phyloP scores from a whole-genome alignment of 2,329 filamentous ascomycete genomes.

The Calonectria ilicicola region DNA sequence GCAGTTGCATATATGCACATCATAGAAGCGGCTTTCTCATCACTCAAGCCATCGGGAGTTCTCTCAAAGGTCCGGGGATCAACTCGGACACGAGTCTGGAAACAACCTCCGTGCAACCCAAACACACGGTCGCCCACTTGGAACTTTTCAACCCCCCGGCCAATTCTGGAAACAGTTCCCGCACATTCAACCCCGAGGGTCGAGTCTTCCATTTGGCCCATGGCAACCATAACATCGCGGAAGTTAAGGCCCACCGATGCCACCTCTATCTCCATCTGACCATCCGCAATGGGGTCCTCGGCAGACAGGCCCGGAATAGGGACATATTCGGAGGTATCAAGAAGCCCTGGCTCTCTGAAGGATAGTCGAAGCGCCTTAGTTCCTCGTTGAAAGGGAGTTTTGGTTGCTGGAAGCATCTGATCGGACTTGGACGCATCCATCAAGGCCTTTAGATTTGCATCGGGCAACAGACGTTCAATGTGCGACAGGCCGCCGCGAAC shows the following conservation, averaged over 20 bases:
- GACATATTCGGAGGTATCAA: not conserved
- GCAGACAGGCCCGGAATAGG: not conserved
- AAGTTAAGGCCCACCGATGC: conserved; percentile 20
- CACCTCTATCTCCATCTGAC: conserved; percentile 17
- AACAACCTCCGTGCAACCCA: not conserved
- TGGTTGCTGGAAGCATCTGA: not conserved
- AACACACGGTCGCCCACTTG: not conserved
- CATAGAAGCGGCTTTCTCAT: not conserved
- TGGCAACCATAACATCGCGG: conserved; percentile 26
- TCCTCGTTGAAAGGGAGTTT: not conserved
- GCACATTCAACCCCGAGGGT: not conserved
- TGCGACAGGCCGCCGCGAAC: not conserved
- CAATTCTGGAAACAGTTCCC: not conserved
- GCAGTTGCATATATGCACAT: not conserved
- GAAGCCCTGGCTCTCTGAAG: not conserved
- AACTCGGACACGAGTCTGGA: not conserved
- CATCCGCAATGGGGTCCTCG: not conserved
- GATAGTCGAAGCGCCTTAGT: not conserved
- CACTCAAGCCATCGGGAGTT: not conserved
- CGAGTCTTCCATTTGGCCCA: conserved; percentile 16
- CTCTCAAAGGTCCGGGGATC: not conserved
- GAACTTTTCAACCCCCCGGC: not conserved
- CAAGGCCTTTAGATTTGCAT: not conserved
- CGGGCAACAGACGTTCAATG: not conserved
- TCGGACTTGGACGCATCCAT: not conserved